Conservation (phyloP, 176 grass and related monocot species). For the Themeda triandra region DNA sequence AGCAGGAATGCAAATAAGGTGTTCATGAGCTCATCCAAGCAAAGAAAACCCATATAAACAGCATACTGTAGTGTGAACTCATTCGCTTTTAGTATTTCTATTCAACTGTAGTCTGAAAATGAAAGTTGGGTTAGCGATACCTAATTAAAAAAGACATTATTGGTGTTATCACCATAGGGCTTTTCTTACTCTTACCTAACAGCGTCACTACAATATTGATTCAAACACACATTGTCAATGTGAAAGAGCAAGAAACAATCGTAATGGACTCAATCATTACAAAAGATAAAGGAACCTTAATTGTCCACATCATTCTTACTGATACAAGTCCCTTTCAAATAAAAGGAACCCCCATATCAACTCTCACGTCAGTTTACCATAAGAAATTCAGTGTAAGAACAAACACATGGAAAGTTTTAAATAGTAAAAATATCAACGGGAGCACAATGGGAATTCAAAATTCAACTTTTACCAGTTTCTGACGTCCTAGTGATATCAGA, state of each 20-base stretch:
- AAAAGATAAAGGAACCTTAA: slow-evolving; percentile 17
- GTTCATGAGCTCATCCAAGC: neutral
- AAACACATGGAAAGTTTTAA: neutral
- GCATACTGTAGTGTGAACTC: neutral
- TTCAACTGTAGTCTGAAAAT: neutral
- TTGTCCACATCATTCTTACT: slow-evolving; percentile 30
- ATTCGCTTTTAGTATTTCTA: neutral
- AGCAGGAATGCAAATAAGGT: neutral
- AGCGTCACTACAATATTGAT: slow-evolving; percentile 27
- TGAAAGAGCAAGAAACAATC: slow-evolving; percentile 15
- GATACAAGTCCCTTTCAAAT: slow-evolving; percentile 30
- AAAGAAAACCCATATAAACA: neutral
- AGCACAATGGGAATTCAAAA: neutral
- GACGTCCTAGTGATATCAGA: neutral
- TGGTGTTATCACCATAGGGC: slow-evolving; percentile 24
- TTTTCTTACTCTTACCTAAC: slow-evolving; percentile 44
- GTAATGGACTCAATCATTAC: slow-evolving; percentile 33
- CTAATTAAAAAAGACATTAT: slow-evolving; percentile 13
- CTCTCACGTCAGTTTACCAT: neutral
- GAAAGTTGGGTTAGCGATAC: neutral
- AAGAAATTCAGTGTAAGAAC: neutral
- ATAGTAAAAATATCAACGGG: neutral
- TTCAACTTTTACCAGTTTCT: neutral
- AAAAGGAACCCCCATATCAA: slow-evolving; percentile 19
- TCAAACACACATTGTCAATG: slow-evolving; percentile 17